Base-by-base conservation (phyloP, 2,329 filamentous ascomycete genomes). In the Fusarium papillatum region DNA sequence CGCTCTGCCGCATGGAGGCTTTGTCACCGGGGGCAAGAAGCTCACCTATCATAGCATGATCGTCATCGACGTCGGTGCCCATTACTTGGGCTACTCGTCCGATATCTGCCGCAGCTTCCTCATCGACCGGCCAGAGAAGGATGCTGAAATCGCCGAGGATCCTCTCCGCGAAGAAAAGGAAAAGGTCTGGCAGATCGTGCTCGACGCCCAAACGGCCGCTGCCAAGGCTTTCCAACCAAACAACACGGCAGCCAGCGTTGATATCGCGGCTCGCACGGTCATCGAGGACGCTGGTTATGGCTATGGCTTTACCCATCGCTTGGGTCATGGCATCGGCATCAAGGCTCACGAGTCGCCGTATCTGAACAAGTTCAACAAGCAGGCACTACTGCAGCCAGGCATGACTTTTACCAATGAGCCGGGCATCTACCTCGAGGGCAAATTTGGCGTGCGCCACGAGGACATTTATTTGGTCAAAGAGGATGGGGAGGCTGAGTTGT, bases 331-430 rank as follows among this genome's bases (percentile, higher is more conserved):
- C 2, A 92, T 93, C 60, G 91, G 91, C 0, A 92, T 93, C 79
- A 93, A 93, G 82, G 91, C 91, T 1, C 91, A 93, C 73, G 91
- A 93, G 78, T 90, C 89, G 36, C 91, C 91, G 0, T 93, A 93
- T 74, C 82, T 93, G 38, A 92, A 93, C 79, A 90, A 92, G 77
- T 91, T 89, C 69, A 93, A 93, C 76, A 83, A 83, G 4, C 81
- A 79, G 3, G 83, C 84, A 0, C 76, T 83, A 1, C 82, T 93
- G 7, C 83, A 85, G 57, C 83, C 89, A 0, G 91, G 91, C 0
- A 93, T 93, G 91, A 86, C 87, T 0, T 93, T 93, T 71, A 93
- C 91, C 0, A 88, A 88, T 13, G 91, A 93, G 82, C 91, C 91
- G 0, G 91, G 91, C 0, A 88, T 93, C 38, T 93, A 93, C 79